These are phyloP conservation scores for Castanea crenata DNA, from an alignment of 306 rosid genomes.

Conservation along the genomic window DNA sequence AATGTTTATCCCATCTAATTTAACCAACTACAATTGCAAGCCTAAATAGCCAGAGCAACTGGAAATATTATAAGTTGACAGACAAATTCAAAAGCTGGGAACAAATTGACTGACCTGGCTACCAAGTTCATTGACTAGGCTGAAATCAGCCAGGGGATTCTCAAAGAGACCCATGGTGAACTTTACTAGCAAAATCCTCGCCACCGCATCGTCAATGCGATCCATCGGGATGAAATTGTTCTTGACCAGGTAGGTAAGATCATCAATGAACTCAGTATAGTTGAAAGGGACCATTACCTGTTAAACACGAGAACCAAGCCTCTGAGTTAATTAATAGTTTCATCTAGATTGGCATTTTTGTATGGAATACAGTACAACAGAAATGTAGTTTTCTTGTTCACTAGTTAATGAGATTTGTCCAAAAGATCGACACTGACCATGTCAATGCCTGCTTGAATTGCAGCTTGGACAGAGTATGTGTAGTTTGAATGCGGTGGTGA, in stretches of 20 bases:
- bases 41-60: background rate
- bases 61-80: background rate
- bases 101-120: slow-evolving; percentile 63
- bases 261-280: slow-evolving; percentile 64
- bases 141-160: slow-evolving; percentile 78
- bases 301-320: slow-evolving; percentile 23
- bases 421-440: slow-evolving; percentile 62
- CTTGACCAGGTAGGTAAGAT: slow-evolving; percentile 72
- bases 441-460: slow-evolving; percentile 86
- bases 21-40: background rate
- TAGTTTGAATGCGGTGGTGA: slow-evolving; percentile 74
- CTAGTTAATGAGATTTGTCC: slow-evolving; percentile 13
- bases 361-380: slow-evolving; percentile 2
- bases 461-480: slow-evolving; percentile 78
- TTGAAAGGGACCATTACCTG: slow-evolving; percentile 91
- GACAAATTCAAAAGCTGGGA: background rate
- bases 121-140: slow-evolving; percentile 89
- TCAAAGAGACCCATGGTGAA: slow-evolving; percentile 93
- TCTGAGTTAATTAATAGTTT: slow-evolving; percentile 8
- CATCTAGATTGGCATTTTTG: slow-evolving; percentile 11
- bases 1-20: background rate
- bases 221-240: slow-evolving; percentile 66
- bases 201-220: slow-evolving; percentile 88
- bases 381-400: slow-evolving; percentile 1
- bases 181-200: slow-evolving; percentile 83